Base-by-base conservation (phyloP, 345 rosid species). In the Syzygium oleosum region DNA sequence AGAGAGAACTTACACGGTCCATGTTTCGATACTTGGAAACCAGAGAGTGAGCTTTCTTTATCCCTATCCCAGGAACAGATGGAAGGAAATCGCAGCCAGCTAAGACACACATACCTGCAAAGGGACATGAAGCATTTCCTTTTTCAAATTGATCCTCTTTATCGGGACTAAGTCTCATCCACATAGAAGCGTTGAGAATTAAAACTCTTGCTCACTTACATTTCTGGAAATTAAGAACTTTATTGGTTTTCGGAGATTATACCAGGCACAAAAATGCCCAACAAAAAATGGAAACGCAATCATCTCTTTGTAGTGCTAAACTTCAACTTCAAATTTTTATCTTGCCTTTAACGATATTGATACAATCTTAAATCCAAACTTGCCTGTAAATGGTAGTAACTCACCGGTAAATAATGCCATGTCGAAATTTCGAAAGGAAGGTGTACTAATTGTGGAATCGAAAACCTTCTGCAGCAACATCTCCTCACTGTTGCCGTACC, bases 71-170 rank as follows among this genome's bases (percentile, higher is more conserved):
- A 88, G 96, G 98, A 90, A 97, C 92, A 34, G 97, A 96, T 61
- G 98, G 94, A 89, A 97, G 97, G 91, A 96, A 97, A 93, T 97
- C 99, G 87, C 99, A 97, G 58, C 98, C 97, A n/a, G 98, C 97
- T 89, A 97, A 87, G 84, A 96, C 97, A 87, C 98, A 97, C 98
- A 97, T 96, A 27, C 98, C 98, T 97, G 94, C 54, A 85, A 52
- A 84, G 84, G 58, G 65, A 27, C 87, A 59, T 15, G 51, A 87
- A 29, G 54, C 16, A 80, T 56, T 38, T 65, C 23, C n/a, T 2
- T 73, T 34, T 27, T 86, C 52, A 49, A 55, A 68, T 52, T 68
- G 51, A 49, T 86, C 34, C 38, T 56, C 49, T 38, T 73, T 73
- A 23, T 73, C 12, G 21, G 78, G 49, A 73, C 41, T 19, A 84